These are phyloP conservation scores for Aspergillus sclerotiicarbonarius DNA, from an alignment of 495 filamentous ascomycete genomes.

Conservation along the genomic window DNA sequence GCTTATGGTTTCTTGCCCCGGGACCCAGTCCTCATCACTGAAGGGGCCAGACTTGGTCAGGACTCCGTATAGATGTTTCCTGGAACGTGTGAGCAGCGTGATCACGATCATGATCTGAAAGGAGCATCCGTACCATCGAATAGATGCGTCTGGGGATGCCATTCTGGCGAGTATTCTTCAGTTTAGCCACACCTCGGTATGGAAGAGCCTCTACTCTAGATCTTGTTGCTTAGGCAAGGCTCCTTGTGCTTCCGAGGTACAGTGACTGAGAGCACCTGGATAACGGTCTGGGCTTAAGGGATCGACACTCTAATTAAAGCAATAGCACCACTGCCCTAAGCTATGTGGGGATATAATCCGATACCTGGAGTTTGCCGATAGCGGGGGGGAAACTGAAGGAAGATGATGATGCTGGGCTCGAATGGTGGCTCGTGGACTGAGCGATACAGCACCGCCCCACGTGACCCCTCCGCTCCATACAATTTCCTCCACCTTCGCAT, in stretches of 20 bases:
- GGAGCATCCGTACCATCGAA: slow-evolving; percentile 21
- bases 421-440: slow-evolving; percentile 15
- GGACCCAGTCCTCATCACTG: slow-evolving; percentile 66
- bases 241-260: background rate
- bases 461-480: slow-evolving; percentile 33
- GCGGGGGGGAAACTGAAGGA: background rate
- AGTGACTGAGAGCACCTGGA: background rate
- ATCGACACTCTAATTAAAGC: background rate
- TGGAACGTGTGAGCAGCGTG: slow-evolving; percentile 33
- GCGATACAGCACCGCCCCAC: slow-evolving; percentile 23
- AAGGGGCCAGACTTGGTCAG: slow-evolving; percentile 74
- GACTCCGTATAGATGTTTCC: slow-evolving; percentile 79
- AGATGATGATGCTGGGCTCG: slow-evolving; percentile 7
- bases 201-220: background rate
- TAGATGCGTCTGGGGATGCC: slow-evolving; percentile 17
- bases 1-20: slow-evolving; percentile 60
- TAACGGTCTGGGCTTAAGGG: background rate
- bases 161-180: slow-evolving; percentile 8
- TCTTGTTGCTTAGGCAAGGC: background rate
- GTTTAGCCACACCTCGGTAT: background rate
- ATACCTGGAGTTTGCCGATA: background rate
- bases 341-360: background rate
- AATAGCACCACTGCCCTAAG: background rate
- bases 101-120: slow-evolving; percentile 3
- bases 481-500: slow-evolving; percentile 22